phyloP scores from a whole-genome alignment of 2,329 filamentous ascomycete genomes.

The Pseudocercospora vitis region DNA sequence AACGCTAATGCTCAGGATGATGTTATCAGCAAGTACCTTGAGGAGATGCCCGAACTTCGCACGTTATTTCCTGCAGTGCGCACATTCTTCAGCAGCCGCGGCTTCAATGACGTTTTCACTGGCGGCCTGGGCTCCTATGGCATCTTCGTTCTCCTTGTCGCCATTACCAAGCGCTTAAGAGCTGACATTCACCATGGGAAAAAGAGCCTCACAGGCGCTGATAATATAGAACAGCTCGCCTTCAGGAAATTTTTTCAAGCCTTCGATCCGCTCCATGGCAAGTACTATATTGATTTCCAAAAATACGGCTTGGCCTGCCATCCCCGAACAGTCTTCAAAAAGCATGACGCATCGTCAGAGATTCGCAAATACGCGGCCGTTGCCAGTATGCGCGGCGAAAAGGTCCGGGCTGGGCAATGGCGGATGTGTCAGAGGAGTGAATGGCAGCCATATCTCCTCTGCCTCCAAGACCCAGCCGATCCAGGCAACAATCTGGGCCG shows the following conservation, averaged over 20 bases:
- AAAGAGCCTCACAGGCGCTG: too few relatives aligned
- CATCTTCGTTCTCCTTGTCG: conserved; percentile 58
- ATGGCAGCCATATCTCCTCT: conserved; percentile 45
- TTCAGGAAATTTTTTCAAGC: conserved; percentile 16
- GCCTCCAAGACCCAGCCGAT: conserved; percentile 61
- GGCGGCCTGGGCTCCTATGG: conserved; percentile 57
- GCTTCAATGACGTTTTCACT: conserved; percentile 48
- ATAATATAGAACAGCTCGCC: too few relatives aligned
- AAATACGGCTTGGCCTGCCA: conserved; percentile 52
- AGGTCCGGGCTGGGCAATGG: conserved; percentile 37
- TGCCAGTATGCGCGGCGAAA: conserved; percentile 24
- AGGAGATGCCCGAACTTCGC: conserved; percentile 51
- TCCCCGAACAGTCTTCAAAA: conserved; percentile 41
- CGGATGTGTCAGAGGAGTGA: conserved; percentile 38
- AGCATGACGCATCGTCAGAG: conserved; percentile 23
- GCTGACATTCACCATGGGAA: too few relatives aligned
- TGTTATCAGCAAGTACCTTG: conserved; percentile 49
- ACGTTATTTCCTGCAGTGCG: conserved; percentile 54
- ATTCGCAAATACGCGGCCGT: conserved; percentile 15
- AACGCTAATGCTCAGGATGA: conserved; percentile 43
- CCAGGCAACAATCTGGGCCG: conserved; percentile 58
- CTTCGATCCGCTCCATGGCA: background rate
- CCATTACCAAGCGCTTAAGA: too few relatives aligned
- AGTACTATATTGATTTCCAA: conserved; percentile 46
- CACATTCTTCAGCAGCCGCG: conserved; percentile 52